Evolutionary conservation across 257 asterid genomes (phyloP), one percentile per base, ranked within the genome.

Genomic region (Solanum microdontum): DNA sequence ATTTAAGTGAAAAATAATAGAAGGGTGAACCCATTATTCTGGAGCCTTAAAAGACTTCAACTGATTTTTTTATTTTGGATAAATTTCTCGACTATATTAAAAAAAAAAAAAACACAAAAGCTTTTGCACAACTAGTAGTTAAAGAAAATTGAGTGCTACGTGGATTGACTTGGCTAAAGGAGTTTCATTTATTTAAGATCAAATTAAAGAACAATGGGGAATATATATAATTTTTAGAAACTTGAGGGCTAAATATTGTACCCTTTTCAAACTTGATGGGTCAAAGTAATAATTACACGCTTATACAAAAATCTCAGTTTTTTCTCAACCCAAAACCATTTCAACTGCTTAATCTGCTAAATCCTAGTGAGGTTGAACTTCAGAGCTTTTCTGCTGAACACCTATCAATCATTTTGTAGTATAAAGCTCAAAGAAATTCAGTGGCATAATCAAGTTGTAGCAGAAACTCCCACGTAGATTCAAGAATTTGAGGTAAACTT

Each of bases 11-110:
- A 15, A 0, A 72, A 72, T 0, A 0, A 2, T 32, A 2, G 6
- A 32, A 14, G 39, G 8, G 3, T 14, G 3, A 4, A 32, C 3
- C 1, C 7, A 70, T 32, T 30, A 70, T 32, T 32, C 6, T 28
- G 0, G 1, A 14, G 0, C 19, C 1, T 30, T 7, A 15, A 69
- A 69, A 30, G 0, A 21, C 1, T 30, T 3, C 0, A 28, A 4
- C 1, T 30, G 0, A 24, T 28, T 1, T 0, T 43, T 2, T 7
- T 14, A 3, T 70, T 3, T 30, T 1, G 0, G 0, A 69, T 13
- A 73, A 0, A 73, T 73, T 73, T 70, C 0, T 33, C 1, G 80
- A 19, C 14, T 72, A 73, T 17, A 8, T 6, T 43, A 11, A 0
- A 11, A 51, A 15, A 5, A 2, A 3, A 13, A 30, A 2, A 33